Base-by-base conservation (phyloP, 164 flowering plant species). In the Magnolia changhungtana region DNA sequence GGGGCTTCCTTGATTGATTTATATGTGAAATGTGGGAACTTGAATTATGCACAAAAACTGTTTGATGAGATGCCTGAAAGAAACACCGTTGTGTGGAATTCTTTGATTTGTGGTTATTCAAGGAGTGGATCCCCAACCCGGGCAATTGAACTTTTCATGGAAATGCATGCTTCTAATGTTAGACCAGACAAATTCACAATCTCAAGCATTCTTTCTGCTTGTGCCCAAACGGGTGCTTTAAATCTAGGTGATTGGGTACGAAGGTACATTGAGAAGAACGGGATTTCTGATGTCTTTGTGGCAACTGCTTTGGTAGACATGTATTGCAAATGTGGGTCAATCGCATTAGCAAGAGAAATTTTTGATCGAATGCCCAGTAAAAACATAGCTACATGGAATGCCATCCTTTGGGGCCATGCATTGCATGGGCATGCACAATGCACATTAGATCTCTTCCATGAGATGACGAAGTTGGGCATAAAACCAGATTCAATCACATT, bases 181-280 rank as follows among this genome's bases (percentile, higher is more conserved):
- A 50, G 66, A 37, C 74, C 71, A 9, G 78, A 81, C 50, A 70
- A 72, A 74, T n/a, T 78, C 24, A 72, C 74, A 27, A 61, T 73
- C 74, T 74, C 77, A 3, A 66, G 76, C 51, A 24, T 75, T 49
- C 73, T 82, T 18, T 61, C 76, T 29, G 80, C 76, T 50, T 82
- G 78, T 58, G 78, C 80, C 45, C 68, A 76, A 11, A 65, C 74
- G 14, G 84, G 84, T 50, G 82, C 82, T 50, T 65, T 82, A 20
- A 73, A 79, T 59, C 76, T 74, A 49, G 82, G 80, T 2, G n/a
- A 59, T 10, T 81, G 84, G 84, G 74, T 81, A 5, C 81, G 78
- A 69, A 64, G 67, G 29, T 81, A 78, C 50, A 69, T 78, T 13
- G 79, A 69, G 50, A 78, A 73, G 73, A 31, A 74, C 21, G 63